These are phyloP conservation scores for Lactarius trivialis DNA, from an alignment of 768 basidiomycete genomes.

Conservation along the genomic window DNA sequence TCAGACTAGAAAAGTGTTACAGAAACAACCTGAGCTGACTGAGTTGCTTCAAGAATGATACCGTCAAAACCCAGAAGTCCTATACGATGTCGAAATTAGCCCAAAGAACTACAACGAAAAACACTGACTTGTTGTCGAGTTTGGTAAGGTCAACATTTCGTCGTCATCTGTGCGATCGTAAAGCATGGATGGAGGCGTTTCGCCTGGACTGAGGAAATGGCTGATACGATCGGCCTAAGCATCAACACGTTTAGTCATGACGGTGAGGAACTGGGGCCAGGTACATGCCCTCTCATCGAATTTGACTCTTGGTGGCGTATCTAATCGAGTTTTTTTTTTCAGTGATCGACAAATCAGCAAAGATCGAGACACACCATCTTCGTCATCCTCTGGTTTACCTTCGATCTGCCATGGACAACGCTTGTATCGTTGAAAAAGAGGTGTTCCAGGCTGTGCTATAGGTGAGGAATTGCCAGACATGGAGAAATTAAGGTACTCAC, in stretches of 20 bases:
- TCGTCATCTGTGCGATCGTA: slow-evolving; percentile 76
- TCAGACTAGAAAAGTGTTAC: slow-evolving; percentile 54
- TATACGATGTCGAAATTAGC: slow-evolving; percentile 26
- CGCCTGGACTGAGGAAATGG: slow-evolving; percentile 69
- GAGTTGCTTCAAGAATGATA: slow-evolving; percentile 71
- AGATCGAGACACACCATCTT: slow-evolving; percentile 51
- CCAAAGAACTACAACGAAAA: not conserved
- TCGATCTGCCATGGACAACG: slow-evolving; percentile 89
- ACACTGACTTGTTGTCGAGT: slow-evolving; percentile 59
- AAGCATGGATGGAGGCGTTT: slow-evolving; percentile 71
- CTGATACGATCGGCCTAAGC: slow-evolving; percentile 71
- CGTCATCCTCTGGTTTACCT: slow-evolving; percentile 72
- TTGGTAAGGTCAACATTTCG: slow-evolving; percentile 60
- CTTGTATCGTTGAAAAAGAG: slow-evolving; percentile 85
- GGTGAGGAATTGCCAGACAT: not conserved
- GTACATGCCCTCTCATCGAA: slow-evolving; percentile 59
- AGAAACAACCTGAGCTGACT: slow-evolving; percentile 68
- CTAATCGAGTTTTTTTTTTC: slow-evolving; percentile 31
- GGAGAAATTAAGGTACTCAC: slow-evolving; percentile 39
- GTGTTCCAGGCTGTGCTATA: slow-evolving; percentile 65
- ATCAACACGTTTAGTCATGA: not conserved
- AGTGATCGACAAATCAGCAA: not conserved
- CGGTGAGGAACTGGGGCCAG: not conserved
- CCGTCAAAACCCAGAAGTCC: slow-evolving; percentile 74
- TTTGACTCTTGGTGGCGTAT: slow-evolving; percentile 66